Evolutionary conservation across 2,329 filamentous ascomycete species (phyloP), one percentile per base, ranked within the genome.

Genomic region (Pseudogymnoascus sp.): DNA sequence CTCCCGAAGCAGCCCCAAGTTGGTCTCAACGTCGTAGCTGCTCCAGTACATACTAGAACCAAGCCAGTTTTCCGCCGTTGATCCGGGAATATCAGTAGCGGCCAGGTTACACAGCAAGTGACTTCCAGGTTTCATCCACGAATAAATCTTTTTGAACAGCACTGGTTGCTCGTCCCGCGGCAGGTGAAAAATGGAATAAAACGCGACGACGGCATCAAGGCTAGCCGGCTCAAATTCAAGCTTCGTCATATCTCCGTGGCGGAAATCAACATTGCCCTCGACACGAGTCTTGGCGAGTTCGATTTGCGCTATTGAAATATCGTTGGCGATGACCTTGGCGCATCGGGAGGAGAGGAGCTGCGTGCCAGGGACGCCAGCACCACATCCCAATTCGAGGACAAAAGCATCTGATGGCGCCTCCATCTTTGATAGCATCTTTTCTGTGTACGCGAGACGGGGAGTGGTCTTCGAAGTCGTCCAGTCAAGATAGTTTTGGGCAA

Each of bases 101-200:
- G n/a, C 70, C 37, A 78, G 72, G 61, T 77, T 77, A 4, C 67
- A 72, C 42, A 80, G 71, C n/a, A 80, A 67, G 16, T 67, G 69
- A 0, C 78, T 78, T 0, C 76, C 77, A 1, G 76, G 76, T 57
- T 76, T 78, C 51, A 80, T 64, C 79, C 78, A 81, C 7, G 16
- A 42, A 0, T 40, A 61, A 14, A 79, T 75, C 21, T 74, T 73
- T 10, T 39, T 16, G 12, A 80, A 66, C 11, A 80, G 68, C 4
- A 67, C 65, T 0, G 64, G 70, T 63, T 80, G 78, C 63, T 80
- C 77, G 2, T 69, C 69, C 6, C 75, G 72, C 2, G 77, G 77
- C 1, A 80, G 68, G 63, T 80, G 78, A 18, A 80, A 74, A 57
- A 80, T 74, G 2, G 76, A 76, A 65, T 79, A 80, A 66, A 80